These are phyloP conservation scores for Cryptococcus wingfieldii DNA, from an alignment of 1,284 basidiomycete genomes.

Conservation along the genomic window DNA sequence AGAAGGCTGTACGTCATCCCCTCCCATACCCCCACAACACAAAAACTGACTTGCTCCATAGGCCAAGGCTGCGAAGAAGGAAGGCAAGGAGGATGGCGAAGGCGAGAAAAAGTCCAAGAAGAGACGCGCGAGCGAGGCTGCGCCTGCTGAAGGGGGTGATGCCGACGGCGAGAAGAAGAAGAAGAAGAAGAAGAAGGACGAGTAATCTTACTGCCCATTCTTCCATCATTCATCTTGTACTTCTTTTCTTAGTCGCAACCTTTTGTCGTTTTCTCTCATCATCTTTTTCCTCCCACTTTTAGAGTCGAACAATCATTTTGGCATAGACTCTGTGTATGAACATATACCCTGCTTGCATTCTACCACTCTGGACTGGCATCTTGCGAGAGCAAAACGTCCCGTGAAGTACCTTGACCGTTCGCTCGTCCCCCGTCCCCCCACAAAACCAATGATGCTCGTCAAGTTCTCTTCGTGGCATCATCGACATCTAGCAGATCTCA, in stretches of 20 bases:
- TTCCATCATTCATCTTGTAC: neutral
- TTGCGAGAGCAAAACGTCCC: too few relatives aligned
- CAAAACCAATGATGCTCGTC: too few relatives aligned
- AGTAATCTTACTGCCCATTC: neutral
- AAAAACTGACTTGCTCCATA: conserved; percentile 5
- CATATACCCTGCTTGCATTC: neutral
- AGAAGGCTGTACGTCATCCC: conserved; percentile 43
- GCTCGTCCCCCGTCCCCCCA: too few relatives aligned
- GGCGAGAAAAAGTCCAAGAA: conserved; percentile 52
- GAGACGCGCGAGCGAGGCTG: conserved; percentile 45
- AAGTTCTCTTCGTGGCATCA: too few relatives aligned
- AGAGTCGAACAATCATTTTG: neutral
- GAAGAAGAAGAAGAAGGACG: conserved; percentile 60
- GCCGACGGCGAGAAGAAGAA: conserved; percentile 51
- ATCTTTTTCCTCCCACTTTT: neutral
- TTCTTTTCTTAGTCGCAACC: neutral
- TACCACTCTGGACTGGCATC: too few relatives aligned
- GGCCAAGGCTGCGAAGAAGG: conserved; percentile 39
- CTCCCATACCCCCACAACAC: neutral
- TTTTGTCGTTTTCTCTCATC: neutral
- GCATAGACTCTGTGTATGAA: neutral
- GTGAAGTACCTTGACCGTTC: too few relatives aligned
- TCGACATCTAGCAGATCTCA: too few relatives aligned
- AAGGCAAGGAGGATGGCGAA: conserved; percentile 18
- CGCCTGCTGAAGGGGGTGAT: conserved; percentile 8